These are phyloP conservation scores for Rutidosis leptorrhynchoides DNA, from an alignment of 129 eudicot genomes.

Conservation along the genomic window DNA sequence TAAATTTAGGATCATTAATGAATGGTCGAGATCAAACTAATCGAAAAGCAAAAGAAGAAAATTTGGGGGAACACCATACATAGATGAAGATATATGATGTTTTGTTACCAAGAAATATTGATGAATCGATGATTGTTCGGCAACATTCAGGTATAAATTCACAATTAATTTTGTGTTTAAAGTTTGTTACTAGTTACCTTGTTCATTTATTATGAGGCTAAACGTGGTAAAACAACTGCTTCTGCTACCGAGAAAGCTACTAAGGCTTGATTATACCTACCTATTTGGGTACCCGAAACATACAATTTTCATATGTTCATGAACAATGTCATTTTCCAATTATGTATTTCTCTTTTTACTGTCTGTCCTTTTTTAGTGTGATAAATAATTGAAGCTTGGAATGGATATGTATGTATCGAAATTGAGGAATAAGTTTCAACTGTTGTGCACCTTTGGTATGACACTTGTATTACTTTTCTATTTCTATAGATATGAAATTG, in stretches of 20 bases:
- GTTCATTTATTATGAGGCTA: slow-evolving; percentile 67
- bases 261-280: slow-evolving; percentile 43
- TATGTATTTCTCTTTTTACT: not conserved
- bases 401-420: slow-evolving; percentile 13
- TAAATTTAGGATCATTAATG: too few species aligned
- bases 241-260: slow-evolving; percentile 51
- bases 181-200: too few species aligned
- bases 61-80: too few species aligned
- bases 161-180: too few species aligned
- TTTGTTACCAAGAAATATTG: too few species aligned
- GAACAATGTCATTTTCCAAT: not conserved
- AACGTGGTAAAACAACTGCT: slow-evolving; percentile 47
- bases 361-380: slow-evolving; percentile 3
- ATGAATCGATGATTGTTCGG: too few species aligned
- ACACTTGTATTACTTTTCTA: not conserved
- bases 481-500: slow-evolving; percentile 1
- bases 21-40: too few species aligned
- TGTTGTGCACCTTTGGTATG: slow-evolving; percentile 11
- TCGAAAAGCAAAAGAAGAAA: too few species aligned
- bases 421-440: slow-evolving; percentile 1
- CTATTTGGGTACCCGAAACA: not conserved
- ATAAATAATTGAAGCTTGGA: slow-evolving; percentile 3
- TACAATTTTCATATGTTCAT: slow-evolving; percentile 7
- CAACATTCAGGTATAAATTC: too few species aligned
- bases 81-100: too few species aligned